Conservation (phyloP, 2,329 filamentous ascomycete genomes). For the Hypoxylon sp. region DNA sequence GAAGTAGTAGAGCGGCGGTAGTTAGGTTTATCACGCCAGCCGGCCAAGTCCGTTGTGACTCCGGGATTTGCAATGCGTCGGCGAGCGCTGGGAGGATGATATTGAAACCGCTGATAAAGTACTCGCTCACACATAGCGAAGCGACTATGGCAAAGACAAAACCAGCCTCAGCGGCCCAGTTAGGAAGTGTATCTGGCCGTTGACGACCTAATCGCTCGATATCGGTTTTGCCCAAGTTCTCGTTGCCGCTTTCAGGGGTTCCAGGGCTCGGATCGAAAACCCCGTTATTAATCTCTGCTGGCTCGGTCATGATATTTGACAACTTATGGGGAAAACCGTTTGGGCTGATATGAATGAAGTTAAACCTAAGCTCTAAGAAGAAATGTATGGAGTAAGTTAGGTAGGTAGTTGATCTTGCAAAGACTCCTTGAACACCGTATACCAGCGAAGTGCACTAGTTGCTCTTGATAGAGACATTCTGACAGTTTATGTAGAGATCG, state of each 20-base stretch:
- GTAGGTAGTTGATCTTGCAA: neutral
- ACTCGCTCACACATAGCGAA: constrained; percentile 76
- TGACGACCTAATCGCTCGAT: constrained; percentile 72
- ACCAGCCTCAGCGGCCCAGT: constrained; percentile 66
- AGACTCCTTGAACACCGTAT: constrained; percentile 5
- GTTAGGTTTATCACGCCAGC: constrained; percentile 72
- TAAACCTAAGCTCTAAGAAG: neutral
- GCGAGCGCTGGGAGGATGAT: constrained; percentile 79
- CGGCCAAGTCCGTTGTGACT: constrained; percentile 73
- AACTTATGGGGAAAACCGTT: neutral
- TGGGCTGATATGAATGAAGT: neutral
- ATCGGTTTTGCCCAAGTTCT: constrained; percentile 47
- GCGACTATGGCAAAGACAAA: constrained; percentile 73
- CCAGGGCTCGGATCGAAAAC: constrained; percentile 29
- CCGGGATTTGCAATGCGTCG: constrained; percentile 73
- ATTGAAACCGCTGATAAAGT: constrained; percentile 82
- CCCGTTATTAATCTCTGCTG: constrained; percentile 31
- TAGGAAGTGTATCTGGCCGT: constrained; percentile 67
- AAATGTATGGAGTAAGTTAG: neutral
- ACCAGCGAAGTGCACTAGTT: neutral
- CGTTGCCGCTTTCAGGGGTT: constrained; percentile 35
- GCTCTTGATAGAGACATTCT: constrained; percentile 22
- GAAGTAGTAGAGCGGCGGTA: constrained; percentile 71
- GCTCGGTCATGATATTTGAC: constrained; percentile 19
- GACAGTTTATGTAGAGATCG: constrained; percentile 21